These are phyloP conservation scores for Dryadomyces quercivorus DNA, from an alignment of 2,329 filamentous ascomycete genomes.

Conservation along the genomic window DNA sequence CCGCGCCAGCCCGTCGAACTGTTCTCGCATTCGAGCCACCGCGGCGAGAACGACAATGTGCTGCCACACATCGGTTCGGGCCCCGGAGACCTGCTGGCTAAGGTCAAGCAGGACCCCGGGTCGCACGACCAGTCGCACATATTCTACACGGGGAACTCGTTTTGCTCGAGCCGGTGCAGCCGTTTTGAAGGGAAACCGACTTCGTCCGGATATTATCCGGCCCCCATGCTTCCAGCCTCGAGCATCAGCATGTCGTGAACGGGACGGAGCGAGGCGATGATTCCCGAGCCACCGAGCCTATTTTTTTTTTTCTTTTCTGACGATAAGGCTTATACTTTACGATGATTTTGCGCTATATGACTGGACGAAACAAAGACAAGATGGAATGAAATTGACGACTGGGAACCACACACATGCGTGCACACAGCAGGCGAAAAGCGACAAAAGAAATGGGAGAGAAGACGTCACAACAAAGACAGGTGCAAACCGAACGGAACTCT, in stretches of 20 bases:
- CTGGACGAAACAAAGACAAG: neutral
- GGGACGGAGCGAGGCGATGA: neutral
- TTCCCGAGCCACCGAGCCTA: neutral
- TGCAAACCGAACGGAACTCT: neutral
- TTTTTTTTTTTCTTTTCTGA: neutral
- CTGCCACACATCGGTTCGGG: constrained; percentile 18
- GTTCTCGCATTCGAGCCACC: constrained; percentile 26
- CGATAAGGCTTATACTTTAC: neutral
- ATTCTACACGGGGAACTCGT: constrained; percentile 29
- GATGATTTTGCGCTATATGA: neutral
- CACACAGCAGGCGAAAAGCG: neutral
- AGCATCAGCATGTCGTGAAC: constrained; percentile 30
- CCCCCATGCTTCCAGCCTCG: constrained; percentile 30
- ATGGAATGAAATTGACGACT: neutral
- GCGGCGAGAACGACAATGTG: constrained; percentile 20
- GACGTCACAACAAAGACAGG: neutral
- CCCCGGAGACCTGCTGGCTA: constrained; percentile 17
- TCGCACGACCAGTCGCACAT: constrained; percentile 24
- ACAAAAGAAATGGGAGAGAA: neutral
- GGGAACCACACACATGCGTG: too few species aligned
- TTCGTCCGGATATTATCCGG: constrained; percentile 42
- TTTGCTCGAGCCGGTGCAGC: constrained; percentile 28
- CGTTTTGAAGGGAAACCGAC: constrained; percentile 41
- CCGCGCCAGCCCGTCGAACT: constrained; percentile 34
- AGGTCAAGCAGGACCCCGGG: constrained; percentile 35